Evolutionary conservation across 495 filamentous ascomycete genomes (phyloP), one percentile per base, ranked within the genome.

Genomic region (Daldinia vernicosa): DNA sequence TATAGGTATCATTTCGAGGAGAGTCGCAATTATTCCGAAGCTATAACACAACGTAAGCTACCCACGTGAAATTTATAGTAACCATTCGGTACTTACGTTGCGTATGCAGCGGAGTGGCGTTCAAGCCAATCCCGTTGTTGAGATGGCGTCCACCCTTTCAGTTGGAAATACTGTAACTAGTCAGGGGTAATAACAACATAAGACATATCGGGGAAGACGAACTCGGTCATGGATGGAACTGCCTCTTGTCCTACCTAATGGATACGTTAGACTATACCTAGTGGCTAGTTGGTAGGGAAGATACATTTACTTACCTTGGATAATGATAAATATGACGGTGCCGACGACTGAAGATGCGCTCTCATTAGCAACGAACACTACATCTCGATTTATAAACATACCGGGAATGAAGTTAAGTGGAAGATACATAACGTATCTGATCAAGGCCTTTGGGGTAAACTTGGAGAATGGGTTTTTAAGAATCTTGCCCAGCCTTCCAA

Each of bases 321-420:
- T 68, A 14, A 91, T 54, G 7, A 98, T 83, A 78, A 96, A 99
- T 0, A 93, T 72, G 12, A 89, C 80, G 2, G 95, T 94, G 3
- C 95, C 95, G 19, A 98, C 85, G 0, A 98, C 87, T 82, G 67
- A 64, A 56, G 19, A 5, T 27, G n/a, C 4, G 4, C 8, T 11
- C 26, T 52, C 28, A 28, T 64, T 45, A 72, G 53, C 19, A 24
- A 57, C 8, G n/a, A 37, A 61, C n/a, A 35, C 7, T 19, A 33
- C 8, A 5, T 3, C 51, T 15, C 1, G 5, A 4, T 28, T 22
- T 15, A 1, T 14, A 9, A 12, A 45, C 24, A 26, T 26, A 84
- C 81, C 78, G 43, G 95, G 95, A 45, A 99, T 91, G 63, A 97
- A 90, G 78, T 97, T 98, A 55, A 98, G 83, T 12, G 95, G 94